Base-by-base conservation (phyloP, 768 basidiomycete genomes). In the Infundibulicybe gibba region DNA sequence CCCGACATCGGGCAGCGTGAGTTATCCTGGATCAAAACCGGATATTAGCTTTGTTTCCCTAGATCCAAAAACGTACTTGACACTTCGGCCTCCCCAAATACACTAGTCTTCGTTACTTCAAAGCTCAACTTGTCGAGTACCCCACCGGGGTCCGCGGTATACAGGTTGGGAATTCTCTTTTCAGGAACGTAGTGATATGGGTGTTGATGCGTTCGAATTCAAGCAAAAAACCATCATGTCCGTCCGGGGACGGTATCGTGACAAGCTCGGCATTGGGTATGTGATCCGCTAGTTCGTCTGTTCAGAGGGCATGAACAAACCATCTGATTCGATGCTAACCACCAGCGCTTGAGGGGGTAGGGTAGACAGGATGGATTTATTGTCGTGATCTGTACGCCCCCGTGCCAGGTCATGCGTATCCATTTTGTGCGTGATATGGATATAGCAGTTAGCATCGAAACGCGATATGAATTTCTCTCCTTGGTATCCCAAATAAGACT, bases 71-170 rank as follows among this genome's bases (percentile, higher is more conserved):
- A n/a, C n/a, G n/a, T n/a, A n/a, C n/a, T n/a, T n/a, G n/a, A n/a
- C n/a, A 81, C 92, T 70, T 97, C 94, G 0, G 92, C 94, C 70
- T 97, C 94, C 0, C 94, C 94, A 68, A 95, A 97, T 63, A 94
- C 61, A 56, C 92, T 94, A 52, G 89, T 86, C 77, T 95, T 94
- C 65, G 81, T 87, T n/a, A 93, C 74, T 34, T 69, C 77, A 56
- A 91, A 94, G n/a, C 74, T 83, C 10, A 69, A 78, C 41, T 61
- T 72, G 2, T 64, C 63, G 40, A 34, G 10, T 34, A 45, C 61
- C 32, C 67, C 77, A 30, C 57, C 20, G 47, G 61, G 9, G 40
- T 44, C 63, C 3, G 70, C 17, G 50, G 55, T 2, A 48, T 52
- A 17, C 42, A 50, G 65, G 88, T 92, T 1, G 86, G 81, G 61